Evolutionary conservation across 371 early-diverging fungal species (phyloP), one percentile per base, ranked within the genome.

Genomic region (Rhizomucor miehei): DNA sequence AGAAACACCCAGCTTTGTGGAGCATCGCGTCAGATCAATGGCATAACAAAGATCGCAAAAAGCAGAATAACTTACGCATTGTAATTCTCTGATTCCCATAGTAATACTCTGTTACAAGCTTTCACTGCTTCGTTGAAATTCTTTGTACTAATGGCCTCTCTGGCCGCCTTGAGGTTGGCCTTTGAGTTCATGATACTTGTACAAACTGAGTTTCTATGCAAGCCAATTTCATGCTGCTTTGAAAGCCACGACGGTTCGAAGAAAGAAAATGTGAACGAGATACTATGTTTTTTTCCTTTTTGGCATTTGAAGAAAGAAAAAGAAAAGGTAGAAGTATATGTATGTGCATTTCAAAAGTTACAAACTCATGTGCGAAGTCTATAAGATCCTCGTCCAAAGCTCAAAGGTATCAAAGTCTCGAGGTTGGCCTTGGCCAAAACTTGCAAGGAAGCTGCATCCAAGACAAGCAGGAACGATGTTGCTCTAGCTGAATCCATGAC

Each of bases 41-140:
- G 29, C 29, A 35, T 29, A 41, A 23, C 11, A 20, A 36, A 11
- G 19, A 36, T 34, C 19, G 49, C n/a, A 35, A 16, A n/a, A 20
- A 38, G 29, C 19, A 21, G 40, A 36, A 36, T 4, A 10, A 52
- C 61, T 63, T 82, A 87, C 85, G 87, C 94, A 69, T 86, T 89
- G 71, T 93, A 93, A 65, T 90, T 93, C 16, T 66, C 73, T 9
- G 75, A 70, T 47, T 93, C 93, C 62, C 79, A 72, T 43, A 89
- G 80, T 1, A 93, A 74, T 19, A 92, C 78, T 35, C 85, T 76
- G 40, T 82, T 75, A 63, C 90, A 82, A 20, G 83, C 72, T 25
- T 82, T 83, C 51, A 91, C 77, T 8, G 90, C 91, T 39, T 84
- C 81, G 36, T 80, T 84, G 62, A 77, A 93, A 44, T 89, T 79